Evolutionary conservation across 2,329 filamentous ascomycete genomes (phyloP), one percentile per base, ranked within the genome.

Genomic region (Penicillium vulpinum): DNA sequence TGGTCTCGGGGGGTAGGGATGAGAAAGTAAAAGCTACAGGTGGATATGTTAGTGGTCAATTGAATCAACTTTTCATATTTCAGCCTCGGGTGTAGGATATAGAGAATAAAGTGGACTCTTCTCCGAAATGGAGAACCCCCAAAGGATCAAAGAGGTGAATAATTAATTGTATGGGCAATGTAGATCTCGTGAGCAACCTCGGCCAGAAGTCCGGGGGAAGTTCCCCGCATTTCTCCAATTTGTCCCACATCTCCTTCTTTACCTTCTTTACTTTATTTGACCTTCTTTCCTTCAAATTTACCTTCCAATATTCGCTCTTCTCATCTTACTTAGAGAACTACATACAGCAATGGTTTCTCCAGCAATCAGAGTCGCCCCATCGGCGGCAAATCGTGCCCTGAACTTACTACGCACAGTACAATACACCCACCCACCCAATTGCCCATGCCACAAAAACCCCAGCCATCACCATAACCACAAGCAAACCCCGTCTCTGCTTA

Each of bases 391-490:
- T 55, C 70, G 77, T 58, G 79, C 79, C 18, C 65, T 87, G 55
- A 78, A 84, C 63, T 82, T 91, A 52, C 86, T 97, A 48, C 88
- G 90, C 53, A 92, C 93, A n/a, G 86, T 99, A 54, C 93, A 96
- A 75, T 95, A 88, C 73, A 89, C 88, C 1, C 93, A 94, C 72
- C 92, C 91, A 56, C 91, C 91, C 6, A 86, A 83, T 51, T 97
- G 92, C 71, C 94, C 94, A 1, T 97, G 94, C 75, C 94, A 99
- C 73, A 89, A 90, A 41, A 97, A 96, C 67, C 91, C 92, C 11
- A 84, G 84, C 51, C 86, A 93, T 71, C 89, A 93, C 66, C 87
- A 92, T 64, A 88, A 93, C 64, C 86, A 91, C 64, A 70, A 77
- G 45, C 52, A 55, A 62, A 73, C 73, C 7, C 73, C 77, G 0